These are phyloP conservation scores for Ehretia macrophylla DNA, from an alignment of 257 asterid genomes.

Conservation along the genomic window DNA sequence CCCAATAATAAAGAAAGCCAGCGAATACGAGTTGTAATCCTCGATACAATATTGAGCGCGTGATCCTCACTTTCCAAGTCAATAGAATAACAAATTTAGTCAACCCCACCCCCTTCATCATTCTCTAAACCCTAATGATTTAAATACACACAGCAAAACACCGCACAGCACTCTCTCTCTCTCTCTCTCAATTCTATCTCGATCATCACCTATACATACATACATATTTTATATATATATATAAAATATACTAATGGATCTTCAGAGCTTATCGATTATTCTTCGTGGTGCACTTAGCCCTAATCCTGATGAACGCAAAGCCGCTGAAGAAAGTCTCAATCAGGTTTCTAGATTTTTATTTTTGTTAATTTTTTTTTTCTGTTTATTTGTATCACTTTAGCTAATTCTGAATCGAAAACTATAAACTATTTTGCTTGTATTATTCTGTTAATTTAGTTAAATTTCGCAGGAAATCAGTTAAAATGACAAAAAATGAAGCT, in stretches of 20 bases:
- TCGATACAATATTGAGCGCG: not conserved
- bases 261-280: slow-evolving; percentile 62
- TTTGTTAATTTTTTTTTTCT: not conserved
- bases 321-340: slow-evolving; percentile 86
- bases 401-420: not conserved
- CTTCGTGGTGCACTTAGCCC: slow-evolving; percentile 80
- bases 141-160: slow-evolving; percentile 7
- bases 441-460: not conserved
- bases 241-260: slow-evolving; percentile 52
- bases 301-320: slow-evolving; percentile 77
- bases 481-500: not conserved
- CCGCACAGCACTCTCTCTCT: not conserved
- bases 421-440: no score
- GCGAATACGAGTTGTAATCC: no score
- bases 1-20: no score
- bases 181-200: not conserved
- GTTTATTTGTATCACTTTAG: not conserved
- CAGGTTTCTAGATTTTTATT: slow-evolving; percentile 46
- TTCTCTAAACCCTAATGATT: slow-evolving; percentile 25
- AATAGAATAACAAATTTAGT: not conserved
- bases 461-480: no score
- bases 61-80: not conserved
- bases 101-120: not conserved
- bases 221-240: not conserved
- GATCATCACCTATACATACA: not conserved